Evolutionary conservation across 179 eudicot species (phyloP).

Genomic region (Spergularia azorica): DNA sequence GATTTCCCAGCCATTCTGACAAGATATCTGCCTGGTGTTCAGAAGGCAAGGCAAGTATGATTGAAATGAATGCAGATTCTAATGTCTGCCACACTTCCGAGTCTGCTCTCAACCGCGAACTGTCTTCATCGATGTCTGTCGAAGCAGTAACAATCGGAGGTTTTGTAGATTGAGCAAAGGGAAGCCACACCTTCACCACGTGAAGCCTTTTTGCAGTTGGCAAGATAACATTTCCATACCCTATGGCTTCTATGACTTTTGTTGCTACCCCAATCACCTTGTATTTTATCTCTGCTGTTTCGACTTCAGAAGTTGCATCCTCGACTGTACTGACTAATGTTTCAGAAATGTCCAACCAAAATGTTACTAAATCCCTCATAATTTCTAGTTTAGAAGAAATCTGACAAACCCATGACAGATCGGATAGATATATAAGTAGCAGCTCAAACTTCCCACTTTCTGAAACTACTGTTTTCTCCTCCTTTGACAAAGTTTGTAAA

Average conservation of each 20-base stretch:
- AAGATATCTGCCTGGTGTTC: conserved; percentile 72
- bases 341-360: conserved; percentile 65
- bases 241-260: conserved; percentile 75
- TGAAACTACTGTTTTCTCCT: conserved; percentile 30
- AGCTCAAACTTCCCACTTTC: conserved; percentile 32
- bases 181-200: conserved; percentile 86
- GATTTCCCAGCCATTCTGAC: conserved; percentile 70
- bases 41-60: conserved; percentile 78
- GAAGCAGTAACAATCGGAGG: conserved; percentile 45
- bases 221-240: conserved; percentile 67
- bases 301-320: conserved; percentile 32
- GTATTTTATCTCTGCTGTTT: conserved; percentile 43
- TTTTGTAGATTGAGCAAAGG: conserved; percentile 58
- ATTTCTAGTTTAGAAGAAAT: conserved; percentile 64
- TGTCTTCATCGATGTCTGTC: conserved; percentile 42
- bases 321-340: conserved; percentile 45
- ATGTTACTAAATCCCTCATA: conserved; percentile 52
- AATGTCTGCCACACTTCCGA: conserved; percentile 76
- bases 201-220: conserved; percentile 65
- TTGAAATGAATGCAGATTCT: conserved; percentile 80
- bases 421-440: conserved; percentile 48
- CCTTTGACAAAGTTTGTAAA: conserved; percentile 45
- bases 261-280: conserved; percentile 72
- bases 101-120: conserved; percentile 44
- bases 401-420: conserved; percentile 83